Conservation (phyloP, 306 rosid species). For the Corylus avellana region DNA sequence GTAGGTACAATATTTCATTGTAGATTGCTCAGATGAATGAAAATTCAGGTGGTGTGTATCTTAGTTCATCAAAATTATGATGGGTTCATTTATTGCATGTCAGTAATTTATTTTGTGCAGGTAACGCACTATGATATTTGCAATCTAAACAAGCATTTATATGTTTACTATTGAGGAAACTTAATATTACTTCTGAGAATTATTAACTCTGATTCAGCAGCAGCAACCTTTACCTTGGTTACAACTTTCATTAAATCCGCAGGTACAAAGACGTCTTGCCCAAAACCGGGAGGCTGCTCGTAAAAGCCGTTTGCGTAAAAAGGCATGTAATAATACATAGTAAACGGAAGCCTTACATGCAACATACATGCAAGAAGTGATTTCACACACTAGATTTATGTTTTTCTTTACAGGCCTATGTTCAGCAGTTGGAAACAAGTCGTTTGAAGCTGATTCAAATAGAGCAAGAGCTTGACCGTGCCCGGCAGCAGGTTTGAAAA, state of each 20-base stretch:
- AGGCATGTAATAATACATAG: conserved; percentile 53
- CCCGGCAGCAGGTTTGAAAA: conserved; percentile 67
- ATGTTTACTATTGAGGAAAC: conserved; percentile 14
- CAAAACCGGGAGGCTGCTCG: conserved; percentile 99
- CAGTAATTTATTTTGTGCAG: not conserved
- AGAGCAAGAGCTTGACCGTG: conserved; percentile 77
- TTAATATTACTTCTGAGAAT: not conserved
- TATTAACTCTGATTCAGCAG: not conserved
- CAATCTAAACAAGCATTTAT: not conserved
- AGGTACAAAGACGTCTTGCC: conserved; percentile 92
- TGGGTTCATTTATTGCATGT: not conserved
- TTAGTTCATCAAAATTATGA: not conserved
- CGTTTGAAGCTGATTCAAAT: conserved; percentile 74
- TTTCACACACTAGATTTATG: conserved; percentile 23
- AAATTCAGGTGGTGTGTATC: not conserved
- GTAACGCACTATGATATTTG: not conserved
- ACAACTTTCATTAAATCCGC: conserved; percentile 36
- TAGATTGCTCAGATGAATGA: not conserved
- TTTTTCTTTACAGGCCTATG: conserved; percentile 66
- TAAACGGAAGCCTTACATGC: conserved; percentile 11
- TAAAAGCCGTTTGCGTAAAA: conserved; percentile 86
- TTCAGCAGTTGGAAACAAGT: conserved; percentile 88
- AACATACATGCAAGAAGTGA: conserved; percentile 18
- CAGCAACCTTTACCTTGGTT: not conserved
- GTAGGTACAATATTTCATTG: not conserved